Evolutionary conservation across 495 filamentous ascomycete species (phyloP).

Genomic region (Chaetomidium leptoderma): DNA sequence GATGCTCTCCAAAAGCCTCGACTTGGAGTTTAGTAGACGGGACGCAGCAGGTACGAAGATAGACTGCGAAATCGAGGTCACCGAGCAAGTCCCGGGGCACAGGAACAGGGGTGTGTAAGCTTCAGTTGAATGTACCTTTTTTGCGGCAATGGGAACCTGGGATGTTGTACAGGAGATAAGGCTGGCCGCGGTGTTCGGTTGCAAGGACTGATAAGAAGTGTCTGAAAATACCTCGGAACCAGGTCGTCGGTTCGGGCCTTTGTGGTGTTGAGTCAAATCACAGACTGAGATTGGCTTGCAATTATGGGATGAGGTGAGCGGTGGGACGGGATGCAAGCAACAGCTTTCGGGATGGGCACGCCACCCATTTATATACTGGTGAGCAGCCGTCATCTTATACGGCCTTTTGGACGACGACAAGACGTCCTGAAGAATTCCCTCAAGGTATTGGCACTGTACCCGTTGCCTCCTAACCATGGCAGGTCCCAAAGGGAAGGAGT

Average conservation of each 20-base stretch:
- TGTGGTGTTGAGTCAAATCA: constrained; percentile 9
- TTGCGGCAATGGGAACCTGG: constrained; percentile 6
- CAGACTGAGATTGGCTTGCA: constrained; percentile 12
- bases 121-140: constrained; percentile 21
- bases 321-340: not conserved
- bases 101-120: constrained; percentile 6
- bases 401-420: constrained; percentile 9
- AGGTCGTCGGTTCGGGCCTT: not conserved
- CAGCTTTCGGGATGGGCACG: not conserved
- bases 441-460: constrained; percentile 13
- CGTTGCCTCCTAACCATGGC: constrained; percentile 12
- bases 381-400: not conserved
- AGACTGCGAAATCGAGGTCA: constrained; percentile 8
- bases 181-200: constrained; percentile 25
- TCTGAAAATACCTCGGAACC: constrained; percentile 27
- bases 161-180: constrained; percentile 31
- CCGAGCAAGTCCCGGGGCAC: not conserved
- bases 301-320: not conserved
- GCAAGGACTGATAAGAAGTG: constrained; percentile 22
- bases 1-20: not conserved
- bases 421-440: constrained; percentile 2
- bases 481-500: constrained; percentile 18
- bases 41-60: constrained; percentile 5
- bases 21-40: not conserved
- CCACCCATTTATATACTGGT: constrained; percentile 20